Conservation (phyloP, 805 yeast genomes). For the Candida odintsovae region DNA sequence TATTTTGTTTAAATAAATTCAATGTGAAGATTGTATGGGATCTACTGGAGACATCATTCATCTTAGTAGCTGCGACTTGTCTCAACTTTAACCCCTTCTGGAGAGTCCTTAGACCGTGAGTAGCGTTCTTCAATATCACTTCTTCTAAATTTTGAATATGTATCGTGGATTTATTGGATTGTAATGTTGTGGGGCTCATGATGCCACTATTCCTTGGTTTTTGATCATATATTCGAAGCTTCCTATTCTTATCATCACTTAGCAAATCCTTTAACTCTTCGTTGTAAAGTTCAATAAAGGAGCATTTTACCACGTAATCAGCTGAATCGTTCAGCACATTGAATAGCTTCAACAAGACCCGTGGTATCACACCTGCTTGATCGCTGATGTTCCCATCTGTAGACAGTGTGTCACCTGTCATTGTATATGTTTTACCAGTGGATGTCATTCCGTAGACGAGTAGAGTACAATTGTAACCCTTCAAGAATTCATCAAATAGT, state of each 20-base stretch:
- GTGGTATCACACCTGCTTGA: constrained; percentile 64
- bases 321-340: constrained; percentile 35
- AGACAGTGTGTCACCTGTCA: constrained; percentile 59
- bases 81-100: constrained; percentile 53
- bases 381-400: constrained; percentile 30
- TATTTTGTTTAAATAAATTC: constrained; percentile 41
- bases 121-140: constrained; percentile 45
- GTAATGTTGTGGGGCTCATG: neutral
- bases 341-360: constrained; percentile 54
- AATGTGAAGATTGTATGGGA: constrained; percentile 76
- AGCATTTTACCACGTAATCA: constrained; percentile 67
- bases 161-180: constrained; percentile 27
- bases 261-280: constrained; percentile 78
- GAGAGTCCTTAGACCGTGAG: constrained; percentile 50
- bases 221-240: constrained; percentile 47
- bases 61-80: constrained; percentile 66
- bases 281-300: constrained; percentile 81
- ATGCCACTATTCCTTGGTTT: constrained; percentile 7
- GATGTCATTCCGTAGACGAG: constrained; percentile 93
- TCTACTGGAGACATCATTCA: constrained; percentile 69
- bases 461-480: constrained; percentile 76
- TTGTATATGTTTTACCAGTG: constrained; percentile 78
- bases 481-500: constrained; percentile 58
- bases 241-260: constrained; percentile 36
- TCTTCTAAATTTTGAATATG: constrained; percentile 63